Conservation (phyloP, 2,329 filamentous ascomycete genomes). For the Mariannaea sp. region DNA sequence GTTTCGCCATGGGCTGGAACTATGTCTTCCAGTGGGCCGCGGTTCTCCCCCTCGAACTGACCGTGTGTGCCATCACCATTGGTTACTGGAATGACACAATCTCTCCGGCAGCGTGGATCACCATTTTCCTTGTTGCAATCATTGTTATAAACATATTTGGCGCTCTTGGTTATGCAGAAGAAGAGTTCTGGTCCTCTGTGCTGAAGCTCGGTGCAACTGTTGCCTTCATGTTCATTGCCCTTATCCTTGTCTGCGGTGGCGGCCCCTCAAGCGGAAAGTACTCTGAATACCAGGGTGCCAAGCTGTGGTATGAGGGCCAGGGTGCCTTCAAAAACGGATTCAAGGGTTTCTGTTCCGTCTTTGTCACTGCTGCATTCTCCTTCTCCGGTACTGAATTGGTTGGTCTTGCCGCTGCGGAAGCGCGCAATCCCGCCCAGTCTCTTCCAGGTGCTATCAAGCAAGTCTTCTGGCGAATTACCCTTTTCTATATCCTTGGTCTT, state of each 20-base stretch:
- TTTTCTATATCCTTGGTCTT: constrained; percentile 56
- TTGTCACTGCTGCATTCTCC: constrained; percentile 73
- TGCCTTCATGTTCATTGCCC: constrained; percentile 65
- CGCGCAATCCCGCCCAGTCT: constrained; percentile 68
- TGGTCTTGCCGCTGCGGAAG: constrained; percentile 72
- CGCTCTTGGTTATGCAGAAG: constrained; percentile 57
- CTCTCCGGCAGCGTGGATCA: constrained; percentile 58
- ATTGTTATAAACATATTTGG: constrained; percentile 60
- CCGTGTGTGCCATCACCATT: constrained; percentile 57
- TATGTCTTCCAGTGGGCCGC: constrained; percentile 55
- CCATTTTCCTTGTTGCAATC: constrained; percentile 56
- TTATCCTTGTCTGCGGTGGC: constrained; percentile 62
- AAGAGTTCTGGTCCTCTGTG: constrained; percentile 60
- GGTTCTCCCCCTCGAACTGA: constrained; percentile 56
- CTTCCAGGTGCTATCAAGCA: constrained; percentile 82
- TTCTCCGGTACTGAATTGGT: constrained; percentile 73
- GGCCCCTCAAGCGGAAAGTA: constrained; percentile 54
- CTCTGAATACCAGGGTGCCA: constrained; percentile 50
- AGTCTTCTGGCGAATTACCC: constrained; percentile 59
- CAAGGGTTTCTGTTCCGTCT: constrained; percentile 71
- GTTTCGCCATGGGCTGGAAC: constrained; percentile 57
- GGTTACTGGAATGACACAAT: constrained; percentile 55
- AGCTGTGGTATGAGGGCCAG: constrained; percentile 40
- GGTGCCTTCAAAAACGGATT: constrained; percentile 70
- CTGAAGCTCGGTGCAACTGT: constrained; percentile 62